Evolutionary conservation across 176 grass and related monocot species (phyloP), one percentile per base, ranked within the genome.

Genomic region (Oryza brachyantha): DNA sequence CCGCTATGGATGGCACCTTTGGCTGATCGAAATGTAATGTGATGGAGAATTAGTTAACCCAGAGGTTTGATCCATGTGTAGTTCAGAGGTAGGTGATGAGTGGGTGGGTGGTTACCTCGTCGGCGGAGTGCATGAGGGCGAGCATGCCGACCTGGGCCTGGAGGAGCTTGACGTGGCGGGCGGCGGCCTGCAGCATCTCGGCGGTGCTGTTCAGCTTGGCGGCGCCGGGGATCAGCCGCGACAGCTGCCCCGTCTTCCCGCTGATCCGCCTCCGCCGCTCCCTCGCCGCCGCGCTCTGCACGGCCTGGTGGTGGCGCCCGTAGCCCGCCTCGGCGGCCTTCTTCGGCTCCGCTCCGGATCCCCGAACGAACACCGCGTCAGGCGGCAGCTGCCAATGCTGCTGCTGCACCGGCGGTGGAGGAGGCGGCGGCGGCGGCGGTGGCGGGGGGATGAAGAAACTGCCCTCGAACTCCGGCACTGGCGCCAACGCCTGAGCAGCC

Each of bases 91-190:
- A 36, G 35, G 35, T 36, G 35, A 36, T 5, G 35, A 36, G 64
- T 2, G 11, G n/a, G n/a, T n/a, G n/a, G 6, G 3, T 45, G 10
- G 3, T 60, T 64, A 97, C 94, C 89, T 97, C 64, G 22, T 67
- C 25, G 28, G 75, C 13, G 48, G 48, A 52, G 77, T 28, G 67
- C 84, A 92, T 76, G 59, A 97, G 86, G 8, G 78, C 61, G 70
- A 97, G 91, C 31, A 97, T 42, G 38, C 89, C 86, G 59, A 92
- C 78, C 70, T 94, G 94, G 28, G 94, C 94, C 78, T 90, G 86
- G 63, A 94, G 74, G 74, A 97, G 84, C 79, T 82, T 92, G 14
- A 97, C 78, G 83, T 97, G 86, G 52, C 88, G 85, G 21, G 13
- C 75, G 61, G 84, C 88, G 42, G 74, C 86, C 19, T 90, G 75